Base-by-base conservation (phyloP, 768 basidiomycete species). In the Coprinellus micaceus region DNA sequence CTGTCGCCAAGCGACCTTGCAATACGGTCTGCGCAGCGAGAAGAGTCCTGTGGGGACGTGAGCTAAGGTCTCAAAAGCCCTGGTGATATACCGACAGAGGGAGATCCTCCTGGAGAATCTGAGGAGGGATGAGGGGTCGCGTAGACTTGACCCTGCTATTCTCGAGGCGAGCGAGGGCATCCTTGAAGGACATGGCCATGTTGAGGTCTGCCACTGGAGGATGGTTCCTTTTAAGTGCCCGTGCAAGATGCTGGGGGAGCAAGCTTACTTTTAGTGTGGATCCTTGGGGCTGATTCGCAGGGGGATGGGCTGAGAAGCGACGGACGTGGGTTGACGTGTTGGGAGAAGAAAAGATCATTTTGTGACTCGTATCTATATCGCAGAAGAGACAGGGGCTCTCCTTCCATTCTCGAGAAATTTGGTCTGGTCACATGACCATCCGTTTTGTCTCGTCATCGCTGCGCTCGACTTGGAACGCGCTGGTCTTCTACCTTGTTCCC, bases 101-200 rank as follows among this genome's bases (percentile, higher is more conserved):
- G n/a, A 91, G 80, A 70, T 98, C 94, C 70, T 98, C 94, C 62
- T 90, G 89, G 1, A 98, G 80, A 58, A 98, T 96, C 67, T 95
- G 94, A 21, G 94, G 94, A 50, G 94, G 94, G 55, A 98, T 94
- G 54, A 98, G 74, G 26, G 94, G 94, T 40, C 94, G 79, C 17
- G 88, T 94, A 15, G 82, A 86, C 68, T 84, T 93, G 53, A 98
- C 94, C 44, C 94, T 79, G 58, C 85, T 79, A 66, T 98, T 95
- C 66, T 94, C 92, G 37, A 97, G 85, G 53, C 88, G 84, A 58
- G 82, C 69, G 51, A 91, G 81, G 41, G 90, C 91, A 58, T 92
- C 88, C 65, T 82, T 84, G 80, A 91, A 86, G 46, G 89, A 76
- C 66, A 91, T 82, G 49, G 86, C 76, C 82, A 87, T 87, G 58